Base-by-base conservation (phyloP, 352 stramenopile species). In the Pythium brachiatum region DNA sequence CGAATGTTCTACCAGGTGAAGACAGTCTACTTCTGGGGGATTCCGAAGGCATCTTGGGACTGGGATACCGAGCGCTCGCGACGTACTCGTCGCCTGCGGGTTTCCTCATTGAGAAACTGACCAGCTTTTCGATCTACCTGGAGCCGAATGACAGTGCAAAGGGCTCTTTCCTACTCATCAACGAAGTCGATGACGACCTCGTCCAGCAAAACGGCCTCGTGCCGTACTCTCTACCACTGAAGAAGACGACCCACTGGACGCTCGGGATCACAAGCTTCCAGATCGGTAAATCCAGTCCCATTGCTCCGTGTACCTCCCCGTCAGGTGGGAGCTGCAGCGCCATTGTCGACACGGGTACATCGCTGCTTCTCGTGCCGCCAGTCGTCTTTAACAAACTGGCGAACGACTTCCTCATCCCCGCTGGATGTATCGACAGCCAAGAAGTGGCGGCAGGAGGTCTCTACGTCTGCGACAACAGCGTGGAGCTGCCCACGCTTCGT, bases 101-200 rank as follows among this genome's bases (percentile, higher is more conserved):
- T 0, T 77, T 82, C 52, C 78, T 89, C 27, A 76, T 89, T 50
- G 62, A 89, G 55, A 81, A 81, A 32, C 62, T 92, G n/a, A 66
- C 59, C 15, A 83, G 72, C 31, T 92, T 92, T 65, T 89, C 79
- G 8, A 80, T 91, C 61, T 92, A 79, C 48, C 51, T 92, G 32
- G 78, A 70, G 1, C 48, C 74, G 16, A 63, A 75, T 11, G 74
- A 85, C 53, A 72, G 65, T 38, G 50, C 73, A 0, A 50, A 75
- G 11, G 81, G 78, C 20, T 90, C 81, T 26, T 91, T 90, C 60
- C 65, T 92, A 44, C 54, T 91, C 31, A 47, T 93, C 0, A 89
- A 93, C 25, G 82, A 64, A 1, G 84, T 91, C 15, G 82, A 91
- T 43, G 72, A 86, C 18, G 68, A 64, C 1, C 48, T 88, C 9